A percentile compares a stretch with the other conserved stretches of the same genome.
These are phyloP conservation scores for Fusarium chlamydosporum DNA, from an alignment of 2,329 filamentous ascomycete genomes.

Conservation along the genomic window DNA sequence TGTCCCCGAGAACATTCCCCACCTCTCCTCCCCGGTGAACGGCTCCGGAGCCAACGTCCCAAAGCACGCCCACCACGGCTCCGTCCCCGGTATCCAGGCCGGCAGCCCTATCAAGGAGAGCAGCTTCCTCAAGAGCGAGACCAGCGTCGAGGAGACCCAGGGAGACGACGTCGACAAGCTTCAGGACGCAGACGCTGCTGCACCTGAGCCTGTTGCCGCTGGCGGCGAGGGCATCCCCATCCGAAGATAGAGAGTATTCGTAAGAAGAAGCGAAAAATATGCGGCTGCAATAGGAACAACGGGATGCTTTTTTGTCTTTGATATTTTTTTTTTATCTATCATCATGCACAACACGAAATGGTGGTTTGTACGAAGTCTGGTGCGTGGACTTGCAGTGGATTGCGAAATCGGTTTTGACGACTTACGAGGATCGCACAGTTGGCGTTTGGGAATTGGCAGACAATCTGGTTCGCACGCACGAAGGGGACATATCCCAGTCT, in stretches of 20 bases:
- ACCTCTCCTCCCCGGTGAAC: conserved; percentile 78
- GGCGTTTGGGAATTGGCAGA: conserved; percentile 51
- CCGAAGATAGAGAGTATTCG: conserved; percentile 62
- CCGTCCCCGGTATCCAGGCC: conserved; percentile 66
- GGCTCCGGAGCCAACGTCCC: conserved; percentile 50
- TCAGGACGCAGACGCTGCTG: conserved; percentile 55
- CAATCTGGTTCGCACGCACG: conserved; percentile 48
- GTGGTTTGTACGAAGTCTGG: conserved; percentile 37
- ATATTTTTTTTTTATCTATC: conserved; percentile 1
- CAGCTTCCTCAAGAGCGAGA: conserved; percentile 87
- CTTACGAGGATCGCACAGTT: conserved; percentile 52
- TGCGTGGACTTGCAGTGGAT: conserved; percentile 39
- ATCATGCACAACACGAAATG: conserved; percentile 27
- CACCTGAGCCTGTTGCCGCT: conserved; percentile 41
- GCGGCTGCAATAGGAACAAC: conserved; percentile 8
- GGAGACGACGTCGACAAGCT: conserved; percentile 54
- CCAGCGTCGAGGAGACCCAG: conserved; percentile 72
- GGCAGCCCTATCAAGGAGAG: conserved; percentile 92
- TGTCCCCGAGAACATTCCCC: conserved; percentile 93
- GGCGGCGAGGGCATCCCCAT: conserved; percentile 70
- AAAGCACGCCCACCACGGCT: conserved; percentile 60
- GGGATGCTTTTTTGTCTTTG: neutral
- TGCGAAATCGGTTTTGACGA: conserved; percentile 48
- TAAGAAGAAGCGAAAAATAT: conserved; percentile 15
- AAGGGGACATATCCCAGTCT: conserved; percentile 45